Percentiles rank a stretch among this genome's conserved stretches.
Conservation (phyloP, 163 green algal genomes). For the Chlorella variabilis region DNA sequence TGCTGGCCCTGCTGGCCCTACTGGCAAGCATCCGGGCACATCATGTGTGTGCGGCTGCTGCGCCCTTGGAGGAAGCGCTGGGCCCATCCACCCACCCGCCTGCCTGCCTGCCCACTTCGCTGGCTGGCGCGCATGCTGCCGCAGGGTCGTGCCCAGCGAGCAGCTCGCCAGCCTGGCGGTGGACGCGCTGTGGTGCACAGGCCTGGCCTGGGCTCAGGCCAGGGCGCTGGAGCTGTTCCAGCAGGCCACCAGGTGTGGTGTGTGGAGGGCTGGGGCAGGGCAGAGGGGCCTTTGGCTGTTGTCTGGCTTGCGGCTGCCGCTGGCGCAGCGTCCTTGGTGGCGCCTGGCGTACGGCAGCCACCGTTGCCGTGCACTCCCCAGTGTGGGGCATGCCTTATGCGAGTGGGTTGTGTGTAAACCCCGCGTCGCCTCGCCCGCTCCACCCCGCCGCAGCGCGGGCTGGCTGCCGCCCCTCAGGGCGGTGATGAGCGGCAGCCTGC, state of each 20-base stretch:
- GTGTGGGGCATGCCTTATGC: background rate
- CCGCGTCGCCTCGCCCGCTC: background rate
- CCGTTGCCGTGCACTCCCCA: background rate
- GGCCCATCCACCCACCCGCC: no score
- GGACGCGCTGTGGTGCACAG: constrained; percentile 54
- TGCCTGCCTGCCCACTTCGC: background rate
- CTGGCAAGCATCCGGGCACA: no score
- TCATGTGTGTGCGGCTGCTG: no score
- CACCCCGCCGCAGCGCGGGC: background rate
- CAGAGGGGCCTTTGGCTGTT: no score
- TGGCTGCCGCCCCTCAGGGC: background rate
- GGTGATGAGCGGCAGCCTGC: background rate
- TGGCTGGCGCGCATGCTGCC: background rate
- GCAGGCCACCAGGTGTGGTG: constrained; percentile 26
- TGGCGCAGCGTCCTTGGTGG: no score
- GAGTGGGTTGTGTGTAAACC: background rate
- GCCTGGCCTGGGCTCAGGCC: constrained; percentile 53
- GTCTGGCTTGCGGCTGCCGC: no score
- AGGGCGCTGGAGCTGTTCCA: constrained; percentile 38
- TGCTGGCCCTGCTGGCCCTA: no score
- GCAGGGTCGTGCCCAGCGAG: background rate
- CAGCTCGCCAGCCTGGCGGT: constrained; percentile 40
- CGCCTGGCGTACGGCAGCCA: background rate
- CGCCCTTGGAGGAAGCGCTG: no score
- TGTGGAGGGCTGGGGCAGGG: no score